Evolutionary conservation across 1,284 basidiomycete genomes (phyloP), one percentile per base, ranked within the genome.

Genomic region (Trametes hirsuta): DNA sequence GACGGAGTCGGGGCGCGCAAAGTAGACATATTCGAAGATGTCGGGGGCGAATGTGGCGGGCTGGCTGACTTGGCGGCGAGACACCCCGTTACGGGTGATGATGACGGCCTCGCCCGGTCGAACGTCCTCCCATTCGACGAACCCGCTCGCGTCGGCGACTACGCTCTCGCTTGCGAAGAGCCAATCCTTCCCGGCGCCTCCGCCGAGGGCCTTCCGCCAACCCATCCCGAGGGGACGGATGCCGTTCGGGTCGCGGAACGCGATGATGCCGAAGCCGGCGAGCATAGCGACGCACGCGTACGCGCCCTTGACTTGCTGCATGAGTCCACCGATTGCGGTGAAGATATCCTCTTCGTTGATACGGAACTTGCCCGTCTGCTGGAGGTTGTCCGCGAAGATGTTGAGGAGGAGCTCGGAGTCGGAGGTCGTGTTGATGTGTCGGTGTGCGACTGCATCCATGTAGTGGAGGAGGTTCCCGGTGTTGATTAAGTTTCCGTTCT

Each of bases 301-400:
- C 3, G 94, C 97, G 58, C 97, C 97, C 70, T 85, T 90, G 72
- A 88, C 91, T 67, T 95, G 88, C 62, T 84, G 79, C 92, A 97
- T 98, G 74, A 98, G 83, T 34, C 90, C 90, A 25, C 91, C 84
- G 61, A 98, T 89, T 44, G 97, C 97, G 21, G 88, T 93, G 78
- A 99, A 99, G 70, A 99, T 97, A 78, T 99, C 97, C 72, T 99
- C 97, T 75, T 98, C 96, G 74, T 99, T 98, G 81, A 99, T 99
- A 69, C 96, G 94, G 79, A 98, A 96, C 78, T 99, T 99, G 64
- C 97, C 97, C 8, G 97, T 99, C 76, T 97, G 90, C 74, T 99
- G 97, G 24, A 99, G 86, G 72, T 98, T 96, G 81, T 98, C 88
- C 60, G 97, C 97, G 74, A 99, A 95, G 69, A 98, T 93, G 79